Percentiles rank a stretch among this genome's conserved stretches.
Conservation (phyloP, 1,284 basidiomycete species). For the Boletus smithii region DNA sequence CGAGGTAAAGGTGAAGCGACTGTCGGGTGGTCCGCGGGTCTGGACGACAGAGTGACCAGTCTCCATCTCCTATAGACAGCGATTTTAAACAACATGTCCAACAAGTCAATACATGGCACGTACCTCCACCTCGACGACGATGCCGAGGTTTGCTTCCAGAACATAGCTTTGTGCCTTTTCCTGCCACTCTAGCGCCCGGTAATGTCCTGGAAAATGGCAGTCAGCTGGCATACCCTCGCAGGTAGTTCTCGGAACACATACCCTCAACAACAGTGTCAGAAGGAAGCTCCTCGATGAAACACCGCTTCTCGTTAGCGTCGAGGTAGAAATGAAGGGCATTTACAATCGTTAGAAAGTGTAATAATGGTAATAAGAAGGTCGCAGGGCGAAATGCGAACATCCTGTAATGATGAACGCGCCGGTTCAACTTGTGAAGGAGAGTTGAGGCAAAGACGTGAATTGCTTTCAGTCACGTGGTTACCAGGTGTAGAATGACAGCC, state of each 20-base stretch:
- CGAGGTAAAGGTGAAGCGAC: slow-evolving; percentile 95
- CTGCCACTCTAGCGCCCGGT: slow-evolving; percentile 89
- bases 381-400: slow-evolving; percentile 27
- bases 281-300: slow-evolving; percentile 98
- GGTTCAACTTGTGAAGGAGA: too few species aligned
- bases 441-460: too few species aligned
- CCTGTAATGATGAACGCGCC: slow-evolving; percentile 7
- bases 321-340: slow-evolving; percentile 81
- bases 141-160: slow-evolving; percentile 77
- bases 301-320: slow-evolving; percentile 87
- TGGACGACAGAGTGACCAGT: slow-evolving; percentile 76
- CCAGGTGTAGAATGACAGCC: too few species aligned
- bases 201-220: slow-evolving; percentile 65
- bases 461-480: slow-evolving; percentile 24
- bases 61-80: slow-evolving; percentile 64
- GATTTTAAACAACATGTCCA: slow-evolving; percentile 2
- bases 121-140: slow-evolving; percentile 89
- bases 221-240: slow-evolving; percentile 7
- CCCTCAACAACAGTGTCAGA: slow-evolving; percentile 96
- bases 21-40: slow-evolving; percentile 84
- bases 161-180: slow-evolving; percentile 69
- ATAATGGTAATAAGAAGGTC: slow-evolving; percentile 17
- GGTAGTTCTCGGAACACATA: slow-evolving; percentile 33
- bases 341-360: slow-evolving; percentile 21
- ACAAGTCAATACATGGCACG: slow-evolving; percentile 16